Base-by-base conservation (phyloP, 2,329 filamentous ascomycete genomes). In the Colletotrichum salicis region DNA sequence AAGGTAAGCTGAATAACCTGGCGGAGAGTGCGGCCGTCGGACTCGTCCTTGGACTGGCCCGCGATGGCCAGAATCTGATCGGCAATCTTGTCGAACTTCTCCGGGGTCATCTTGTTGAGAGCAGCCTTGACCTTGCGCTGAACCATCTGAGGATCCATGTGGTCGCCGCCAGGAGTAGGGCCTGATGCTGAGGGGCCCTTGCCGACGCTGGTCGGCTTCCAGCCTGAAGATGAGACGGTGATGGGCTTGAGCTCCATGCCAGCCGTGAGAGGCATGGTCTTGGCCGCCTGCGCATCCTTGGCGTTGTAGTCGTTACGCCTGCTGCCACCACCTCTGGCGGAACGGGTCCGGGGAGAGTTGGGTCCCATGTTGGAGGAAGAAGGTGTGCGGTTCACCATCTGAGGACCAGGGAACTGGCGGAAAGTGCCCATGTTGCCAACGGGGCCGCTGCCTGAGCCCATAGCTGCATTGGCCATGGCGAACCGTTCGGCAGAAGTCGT, bases 31-130 rank as follows among this genome's bases (percentile, higher is more conserved):
- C 96, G 94, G 56, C 96, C 96, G 78, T 99, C 96, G 27, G 90
- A 90, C 85, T 99, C 96, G 77, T 97, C 93, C 88, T 97, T 97
- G 65, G 96, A 98, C 82, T 99, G 96, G 27, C 91, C 93, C 33
- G 96, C 95, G 80, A 99, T 99, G 65, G 91, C 88, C 35, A 99
- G 89, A 74, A 99, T 97, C 82, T 98, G 95, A 74, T 95, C 93
- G 7, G 96, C 91, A 76, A 99, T 97, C 85, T 92, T 95, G 81
- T 97, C 95, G 78, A 99, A 99, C 80, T 98, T 99, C 85, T 99
- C 96, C 0, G 96, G 96, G 0, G 96, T 98, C 96, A 99, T 98
- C 92, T 99, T 99, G 91, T 99, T 99, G 78, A 99, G 87, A 73
- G 94, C 94, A 75, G 95, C 93, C 91, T 99, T 99, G 81, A 99